Conservation (phyloP, 164 flowering plant genomes). For the Protea cynaroides region DNA sequence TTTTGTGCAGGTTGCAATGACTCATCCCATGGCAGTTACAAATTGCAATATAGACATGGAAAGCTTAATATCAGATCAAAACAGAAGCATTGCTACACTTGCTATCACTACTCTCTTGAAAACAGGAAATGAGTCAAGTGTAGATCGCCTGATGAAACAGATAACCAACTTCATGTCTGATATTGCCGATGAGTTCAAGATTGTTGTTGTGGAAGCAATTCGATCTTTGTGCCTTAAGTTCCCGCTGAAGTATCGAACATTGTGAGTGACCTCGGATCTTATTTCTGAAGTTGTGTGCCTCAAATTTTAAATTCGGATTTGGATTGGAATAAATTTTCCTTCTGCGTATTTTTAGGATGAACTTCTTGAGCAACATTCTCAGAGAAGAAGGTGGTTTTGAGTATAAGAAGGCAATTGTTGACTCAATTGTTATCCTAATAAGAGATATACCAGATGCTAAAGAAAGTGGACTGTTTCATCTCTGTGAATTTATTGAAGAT, state of each 20-base stretch:
- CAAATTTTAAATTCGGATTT: no score
- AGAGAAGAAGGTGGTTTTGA: conserved; percentile 99
- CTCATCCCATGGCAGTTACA: conserved; percentile 94
- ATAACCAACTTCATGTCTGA: conserved; percentile 99
- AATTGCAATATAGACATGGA: conserved; percentile 99
- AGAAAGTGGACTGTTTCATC: conserved; percentile 93
- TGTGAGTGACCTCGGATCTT: conserved; percentile 48
- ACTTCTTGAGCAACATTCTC: conserved; percentile 89
- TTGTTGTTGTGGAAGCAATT: conserved; percentile 97
- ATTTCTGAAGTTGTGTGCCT: neutral
- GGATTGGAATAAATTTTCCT: no score
- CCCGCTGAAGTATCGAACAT: conserved; percentile 85
- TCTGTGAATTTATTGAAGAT: conserved; percentile 98
- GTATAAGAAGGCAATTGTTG: conserved; percentile 94
- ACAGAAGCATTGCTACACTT: conserved; percentile 96
- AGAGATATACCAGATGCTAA: conserved; percentile 98
- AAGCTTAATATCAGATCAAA: conserved; percentile 92
- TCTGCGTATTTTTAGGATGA: conserved; percentile 55
- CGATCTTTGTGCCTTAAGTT: conserved; percentile 91
- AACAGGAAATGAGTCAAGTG: conserved; percentile 97
- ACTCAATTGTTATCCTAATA: conserved; percentile 89
- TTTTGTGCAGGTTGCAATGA: conserved; percentile 85
- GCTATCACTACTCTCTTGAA: conserved; percentile 95
- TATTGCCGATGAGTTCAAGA: conserved; percentile 98
- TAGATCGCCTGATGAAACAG: conserved; percentile 97